Percentiles rank a stretch among this genome's conserved stretches.
These are phyloP conservation scores for Zasmidium cellare DNA, from an alignment of 2,329 filamentous ascomycete genomes.

Conservation along the genomic window DNA sequence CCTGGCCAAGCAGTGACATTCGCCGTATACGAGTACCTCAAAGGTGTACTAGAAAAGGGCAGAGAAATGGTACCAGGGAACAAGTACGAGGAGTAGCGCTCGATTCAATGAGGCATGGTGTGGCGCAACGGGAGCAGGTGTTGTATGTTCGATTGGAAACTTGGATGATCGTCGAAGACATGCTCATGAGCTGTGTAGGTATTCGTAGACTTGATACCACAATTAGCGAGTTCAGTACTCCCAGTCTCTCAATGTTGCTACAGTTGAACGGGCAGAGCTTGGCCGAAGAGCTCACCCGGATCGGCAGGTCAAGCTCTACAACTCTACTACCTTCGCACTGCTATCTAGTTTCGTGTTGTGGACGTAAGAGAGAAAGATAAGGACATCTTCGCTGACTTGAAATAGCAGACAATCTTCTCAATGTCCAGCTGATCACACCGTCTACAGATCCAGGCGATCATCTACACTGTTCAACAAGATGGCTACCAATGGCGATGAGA, in stretches of 20 bases:
- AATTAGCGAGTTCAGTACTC: background rate
- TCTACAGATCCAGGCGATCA: too few species aligned
- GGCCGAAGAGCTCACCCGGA: background rate
- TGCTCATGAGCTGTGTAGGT: background rate
- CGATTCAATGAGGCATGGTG: background rate
- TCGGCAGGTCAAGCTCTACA: background rate
- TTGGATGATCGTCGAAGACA: background rate
- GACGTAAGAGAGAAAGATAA: background rate
- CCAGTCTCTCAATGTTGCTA: background rate
- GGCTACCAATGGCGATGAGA: conserved; percentile 7
- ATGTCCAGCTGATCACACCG: too few species aligned
- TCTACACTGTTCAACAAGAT: background rate
- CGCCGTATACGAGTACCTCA: conserved; percentile 56
- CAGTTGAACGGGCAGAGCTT: background rate
- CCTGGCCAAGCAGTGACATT: conserved; percentile 85
- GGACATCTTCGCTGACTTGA: background rate
- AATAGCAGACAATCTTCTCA: too few species aligned
- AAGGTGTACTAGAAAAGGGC: conserved; percentile 49
- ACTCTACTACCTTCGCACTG: background rate
- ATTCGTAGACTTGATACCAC: background rate
- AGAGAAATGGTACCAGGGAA: conserved; percentile 48
- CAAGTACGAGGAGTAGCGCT: conserved; percentile 51
- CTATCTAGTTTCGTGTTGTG: background rate
- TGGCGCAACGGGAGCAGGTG: background rate
- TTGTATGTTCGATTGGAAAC: background rate